Evolutionary conservation across 1,139 yeast genomes (phyloP), one percentile per base, ranked within the genome.

Genomic region (Hansenula sp.): DNA sequence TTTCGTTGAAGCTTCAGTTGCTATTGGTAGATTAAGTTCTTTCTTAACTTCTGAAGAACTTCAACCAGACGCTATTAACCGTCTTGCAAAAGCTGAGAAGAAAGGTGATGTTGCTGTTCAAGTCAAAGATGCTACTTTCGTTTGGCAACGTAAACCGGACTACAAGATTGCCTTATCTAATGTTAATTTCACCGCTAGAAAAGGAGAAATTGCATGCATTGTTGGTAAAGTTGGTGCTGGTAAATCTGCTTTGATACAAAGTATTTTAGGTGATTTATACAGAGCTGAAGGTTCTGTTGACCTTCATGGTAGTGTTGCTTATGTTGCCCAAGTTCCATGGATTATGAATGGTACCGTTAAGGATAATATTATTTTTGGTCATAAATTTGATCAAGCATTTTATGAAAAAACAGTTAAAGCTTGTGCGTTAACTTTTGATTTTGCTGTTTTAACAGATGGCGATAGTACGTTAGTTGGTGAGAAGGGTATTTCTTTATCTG

Each of bases 171-270:
- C 97, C 1, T 72, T 93, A 47, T 74, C 81, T 6, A 75, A 84
- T 54, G 79, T 90, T 47, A 80, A 83, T 59, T 81, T 84, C 52
- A 63, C 61, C 27, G 89, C 94, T 10, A 77, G 69, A 50, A 90
- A 89, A 62, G 97, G 96, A 46, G 82, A 87, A 49, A 73, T 93
- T 46, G 79, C 81, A 46, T 93, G 98, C 71, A 76, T 93, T 55
- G 93, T 93, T 42, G 98, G 99, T 43, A 82, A 80, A 53, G 98
- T 93, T 46, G 99, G 98, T 30, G 72, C 87, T 37, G 99, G 99
- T 51, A 93, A 93, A 62, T 85, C 96, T 13, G 88, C 96, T 0
- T 66, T 93, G 40, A 72, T 93, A 53, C 95, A 88, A 63, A 81
- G 95, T 18, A 70, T 90, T 34, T 69, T 93, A 36, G 99, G 98